These are phyloP conservation scores for Canavalia ensiformis DNA, from an alignment of 306 rosid genomes.

Conservation along the genomic window DNA sequence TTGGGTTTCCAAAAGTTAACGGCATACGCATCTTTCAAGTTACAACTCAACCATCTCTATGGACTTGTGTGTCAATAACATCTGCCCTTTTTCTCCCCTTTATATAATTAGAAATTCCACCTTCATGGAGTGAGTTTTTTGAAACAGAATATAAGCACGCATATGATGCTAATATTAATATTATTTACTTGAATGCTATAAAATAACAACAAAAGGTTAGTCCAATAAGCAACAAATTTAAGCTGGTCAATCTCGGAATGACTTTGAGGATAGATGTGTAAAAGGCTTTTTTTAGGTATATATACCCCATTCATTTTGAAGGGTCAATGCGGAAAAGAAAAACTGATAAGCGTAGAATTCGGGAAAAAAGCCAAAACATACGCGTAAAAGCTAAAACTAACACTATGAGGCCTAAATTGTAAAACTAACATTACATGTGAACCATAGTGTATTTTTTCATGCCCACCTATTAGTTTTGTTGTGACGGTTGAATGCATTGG, in stretches of 20 bases:
- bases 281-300: neutral
- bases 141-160: neutral
- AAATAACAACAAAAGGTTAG: neutral
- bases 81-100: neutral
- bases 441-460: neutral
- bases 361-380: neutral
- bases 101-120: neutral
- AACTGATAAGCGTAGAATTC: constrained; percentile 10
- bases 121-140: neutral
- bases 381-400: neutral
- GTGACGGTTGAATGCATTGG: constrained; percentile 20
- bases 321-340: neutral
- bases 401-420: constrained; percentile 12
- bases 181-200: neutral
- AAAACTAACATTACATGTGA: neutral
- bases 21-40: neutral
- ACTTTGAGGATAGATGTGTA: neutral
- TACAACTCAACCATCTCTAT: neutral
- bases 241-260: neutral
- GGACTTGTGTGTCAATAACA: too few relatives aligned
- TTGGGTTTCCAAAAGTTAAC: neutral
- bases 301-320: neutral
- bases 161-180: neutral
- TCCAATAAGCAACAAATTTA: neutral
- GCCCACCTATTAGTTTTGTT: constrained; percentile 7